Evolutionary conservation across 441 rosid genomes (phyloP).

Genomic region (Populus hybrid): DNA sequence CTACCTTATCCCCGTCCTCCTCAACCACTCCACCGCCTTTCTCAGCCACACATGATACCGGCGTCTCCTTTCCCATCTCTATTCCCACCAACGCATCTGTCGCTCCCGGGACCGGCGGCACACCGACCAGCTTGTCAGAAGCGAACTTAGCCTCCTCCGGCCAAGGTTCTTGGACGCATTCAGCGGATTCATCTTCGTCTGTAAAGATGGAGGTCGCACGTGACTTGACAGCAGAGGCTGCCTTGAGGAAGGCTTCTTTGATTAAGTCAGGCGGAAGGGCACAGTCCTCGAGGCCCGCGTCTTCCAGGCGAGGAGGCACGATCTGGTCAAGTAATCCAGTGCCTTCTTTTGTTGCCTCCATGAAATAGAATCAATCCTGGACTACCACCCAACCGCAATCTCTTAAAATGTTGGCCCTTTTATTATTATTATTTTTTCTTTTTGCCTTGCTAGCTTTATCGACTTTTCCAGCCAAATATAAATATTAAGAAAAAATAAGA

Average conservation of each 20-base stretch:
- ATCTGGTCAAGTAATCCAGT: constrained; percentile 41
- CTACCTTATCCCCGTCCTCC: constrained; percentile 23
- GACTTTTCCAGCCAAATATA: neutral
- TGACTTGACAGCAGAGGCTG: constrained; percentile 58
- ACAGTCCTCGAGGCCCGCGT: constrained; percentile 88
- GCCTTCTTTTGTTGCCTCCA: constrained; percentile 45
- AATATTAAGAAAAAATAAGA: neutral
- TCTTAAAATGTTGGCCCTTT: neutral
- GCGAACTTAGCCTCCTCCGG: constrained; percentile 23
- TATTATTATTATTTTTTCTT: neutral
- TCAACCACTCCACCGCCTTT: constrained; percentile 32
- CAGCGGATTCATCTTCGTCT: constrained; percentile 17
- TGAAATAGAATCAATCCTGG: constrained; percentile 1
- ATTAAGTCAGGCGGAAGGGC: constrained; percentile 73
- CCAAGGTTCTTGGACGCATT: constrained; percentile 45
- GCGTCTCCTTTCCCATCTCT: constrained; percentile 9
- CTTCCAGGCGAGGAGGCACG: constrained; percentile 64
- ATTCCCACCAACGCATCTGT: constrained; percentile 29
- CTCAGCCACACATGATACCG: constrained; percentile 37
- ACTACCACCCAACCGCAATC: neutral
- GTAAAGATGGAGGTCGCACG: constrained; percentile 43
- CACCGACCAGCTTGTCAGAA: constrained; percentile 8
- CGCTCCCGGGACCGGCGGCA: constrained; percentile 5
- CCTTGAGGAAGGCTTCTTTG: constrained; percentile 74
- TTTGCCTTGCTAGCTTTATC: neutral